These are phyloP conservation scores for Glonium stellatum DNA, from an alignment of 495 filamentous ascomycete species.

Conservation along the genomic window DNA sequence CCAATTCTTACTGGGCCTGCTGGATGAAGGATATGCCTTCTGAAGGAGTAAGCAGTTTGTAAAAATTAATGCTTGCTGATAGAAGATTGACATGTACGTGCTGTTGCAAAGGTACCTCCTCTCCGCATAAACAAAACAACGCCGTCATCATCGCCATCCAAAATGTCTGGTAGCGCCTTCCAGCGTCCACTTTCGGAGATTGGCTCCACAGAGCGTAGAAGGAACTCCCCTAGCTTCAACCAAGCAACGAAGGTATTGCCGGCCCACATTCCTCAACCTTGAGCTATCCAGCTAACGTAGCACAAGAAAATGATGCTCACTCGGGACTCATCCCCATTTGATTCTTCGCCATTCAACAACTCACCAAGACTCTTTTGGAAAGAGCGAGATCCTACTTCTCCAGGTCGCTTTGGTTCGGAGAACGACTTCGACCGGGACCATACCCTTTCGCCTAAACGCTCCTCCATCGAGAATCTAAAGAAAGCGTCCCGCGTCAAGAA, in stretches of 20 bases:
- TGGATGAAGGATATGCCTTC: constrained; percentile 13
- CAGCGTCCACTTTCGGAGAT: constrained; percentile 39
- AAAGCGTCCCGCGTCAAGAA: constrained; percentile 92
- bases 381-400: constrained; percentile 54
- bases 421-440: constrained; percentile 58
- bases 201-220: constrained; percentile 32
- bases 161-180: constrained; percentile 19
- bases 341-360: constrained; percentile 44
- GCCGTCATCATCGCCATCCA: constrained; percentile 27
- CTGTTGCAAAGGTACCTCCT: constrained; percentile 36
- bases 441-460: constrained; percentile 58
- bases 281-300: constrained; percentile 7
- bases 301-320: constrained; percentile 45
- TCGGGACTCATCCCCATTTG: constrained; percentile 64
- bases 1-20: constrained; percentile 5
- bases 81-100: constrained; percentile 11
- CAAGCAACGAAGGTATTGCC: constrained; percentile 36
- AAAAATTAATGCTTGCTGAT: neutral
- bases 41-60: constrained; percentile 18
- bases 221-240: constrained; percentile 41
- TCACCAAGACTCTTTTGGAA: constrained; percentile 84
- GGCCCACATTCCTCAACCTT: constrained; percentile 12
- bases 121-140: constrained; percentile 38
- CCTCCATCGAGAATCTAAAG: constrained; percentile 89
- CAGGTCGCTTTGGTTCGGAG: constrained; percentile 58